phyloP scores from a whole-genome alignment of 306 rosid genomes.

The Malus sieversii region DNA sequence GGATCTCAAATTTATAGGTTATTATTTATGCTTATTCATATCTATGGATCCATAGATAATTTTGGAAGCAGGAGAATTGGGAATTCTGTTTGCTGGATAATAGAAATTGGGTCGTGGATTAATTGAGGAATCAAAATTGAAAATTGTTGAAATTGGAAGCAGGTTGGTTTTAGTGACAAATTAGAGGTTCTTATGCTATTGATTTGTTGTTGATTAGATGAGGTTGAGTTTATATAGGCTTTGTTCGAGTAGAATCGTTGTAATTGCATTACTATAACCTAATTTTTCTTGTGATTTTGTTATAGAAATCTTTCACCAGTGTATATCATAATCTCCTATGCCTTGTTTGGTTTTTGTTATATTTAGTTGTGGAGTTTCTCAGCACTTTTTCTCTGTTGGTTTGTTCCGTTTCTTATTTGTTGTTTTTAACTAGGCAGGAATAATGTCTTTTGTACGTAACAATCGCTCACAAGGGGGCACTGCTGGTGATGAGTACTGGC shows the following conservation, averaged over 20 bases:
- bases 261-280: no score
- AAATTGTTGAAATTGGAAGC: background rate
- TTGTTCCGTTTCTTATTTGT: background rate
- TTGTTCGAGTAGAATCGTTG: background rate
- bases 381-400: background rate
- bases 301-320: background rate
- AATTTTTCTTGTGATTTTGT: background rate
- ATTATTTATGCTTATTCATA: background rate
- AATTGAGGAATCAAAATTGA: background rate
- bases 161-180: background rate
- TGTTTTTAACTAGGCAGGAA: slow-evolving; percentile 34
- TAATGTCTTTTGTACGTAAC: slow-evolving; percentile 57
- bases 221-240: background rate
- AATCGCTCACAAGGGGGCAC: slow-evolving; percentile 41
- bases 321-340: background rate
- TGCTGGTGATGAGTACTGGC: slow-evolving; percentile 39
- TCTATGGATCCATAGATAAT: background rate
- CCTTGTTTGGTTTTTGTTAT: background rate
- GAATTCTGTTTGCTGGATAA: background rate
- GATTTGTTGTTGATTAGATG: background rate
- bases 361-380: background rate
- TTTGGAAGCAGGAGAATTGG: background rate
- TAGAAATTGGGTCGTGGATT: background rate
- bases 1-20: background rate
- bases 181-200: background rate